Evolutionary conservation across 1,284 basidiomycete genomes (phyloP).

Genomic region (Polyporus tsugae): DNA sequence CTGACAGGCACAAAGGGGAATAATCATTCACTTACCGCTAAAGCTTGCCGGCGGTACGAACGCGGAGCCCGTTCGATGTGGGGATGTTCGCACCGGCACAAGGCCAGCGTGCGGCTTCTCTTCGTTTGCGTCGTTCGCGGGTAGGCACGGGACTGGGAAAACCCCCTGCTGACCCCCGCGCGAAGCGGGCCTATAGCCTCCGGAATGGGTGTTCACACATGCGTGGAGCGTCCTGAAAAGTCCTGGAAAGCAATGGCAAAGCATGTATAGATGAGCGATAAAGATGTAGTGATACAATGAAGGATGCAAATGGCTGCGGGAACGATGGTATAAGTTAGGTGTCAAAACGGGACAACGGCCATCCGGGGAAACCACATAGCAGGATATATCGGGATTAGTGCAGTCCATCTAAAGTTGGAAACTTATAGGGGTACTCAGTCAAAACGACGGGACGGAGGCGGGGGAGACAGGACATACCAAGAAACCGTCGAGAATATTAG

Average conservation of each 20-base stretch:
- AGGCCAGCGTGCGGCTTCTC: background rate
- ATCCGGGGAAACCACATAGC: conserved; percentile 11
- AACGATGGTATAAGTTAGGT: conserved; percentile 3
- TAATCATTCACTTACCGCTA: background rate
- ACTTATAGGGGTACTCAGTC: background rate
- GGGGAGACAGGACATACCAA: conserved; percentile 6
- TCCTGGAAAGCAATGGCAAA: background rate
- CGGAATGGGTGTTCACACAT: conserved; percentile 2
- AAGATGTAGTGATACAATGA: conserved; percentile 4
- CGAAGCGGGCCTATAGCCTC: background rate
- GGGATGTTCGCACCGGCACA: background rate
- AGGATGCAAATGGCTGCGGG: background rate
- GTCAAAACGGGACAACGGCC: background rate
- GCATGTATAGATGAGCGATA: conserved; percentile 5
- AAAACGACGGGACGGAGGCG: background rate
- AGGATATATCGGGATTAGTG: conserved; percentile 1
- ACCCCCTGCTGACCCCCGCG: background rate
- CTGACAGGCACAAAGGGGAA: background rate
- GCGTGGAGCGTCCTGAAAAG: conserved; percentile 1
- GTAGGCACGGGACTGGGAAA: background rate
- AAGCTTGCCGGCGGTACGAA: background rate
- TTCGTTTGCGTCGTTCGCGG: background rate
- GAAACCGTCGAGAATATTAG: background rate
- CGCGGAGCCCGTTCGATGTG: conserved; percentile 2
- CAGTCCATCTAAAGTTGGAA: background rate